Percentiles rank a stretch among this genome's conserved stretches.
Evolutionary conservation across 371 early-diverging fungal species (phyloP).

Genomic region (Mortierella polycephala): DNA sequence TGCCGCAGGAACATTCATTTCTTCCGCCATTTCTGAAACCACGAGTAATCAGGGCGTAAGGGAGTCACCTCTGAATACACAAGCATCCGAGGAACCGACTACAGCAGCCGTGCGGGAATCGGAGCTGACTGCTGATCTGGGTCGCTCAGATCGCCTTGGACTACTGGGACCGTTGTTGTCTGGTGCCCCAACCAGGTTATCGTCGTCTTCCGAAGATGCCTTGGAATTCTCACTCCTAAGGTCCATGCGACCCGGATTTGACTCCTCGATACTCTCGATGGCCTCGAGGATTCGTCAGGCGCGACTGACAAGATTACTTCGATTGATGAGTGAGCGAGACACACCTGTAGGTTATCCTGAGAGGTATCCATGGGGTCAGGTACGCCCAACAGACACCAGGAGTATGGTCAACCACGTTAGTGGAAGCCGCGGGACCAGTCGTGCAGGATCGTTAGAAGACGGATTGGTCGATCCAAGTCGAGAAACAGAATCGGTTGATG

Average conservation of each 20-base stretch:
- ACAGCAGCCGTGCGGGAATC: neutral
- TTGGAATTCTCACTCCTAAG: constrained; percentile 17
- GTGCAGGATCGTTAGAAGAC: constrained; percentile 34
- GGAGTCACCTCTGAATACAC: neutral
- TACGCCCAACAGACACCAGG: constrained; percentile 20
- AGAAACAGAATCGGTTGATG: constrained; percentile 11
- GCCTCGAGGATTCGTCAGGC: constrained; percentile 41
- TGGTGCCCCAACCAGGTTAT: constrained; percentile 11
- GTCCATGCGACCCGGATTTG: constrained; percentile 23
- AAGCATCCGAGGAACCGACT: neutral
- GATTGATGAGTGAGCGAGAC: constrained; percentile 30
- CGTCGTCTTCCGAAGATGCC: neutral
- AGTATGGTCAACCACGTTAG: constrained; percentile 45
- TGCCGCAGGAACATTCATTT: neutral
- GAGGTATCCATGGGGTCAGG: constrained; percentile 12
- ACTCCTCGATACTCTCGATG: constrained; percentile 36
- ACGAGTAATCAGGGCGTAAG: neutral
- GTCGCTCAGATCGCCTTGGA: constrained; percentile 25
- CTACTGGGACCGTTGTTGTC: constrained; percentile 40
- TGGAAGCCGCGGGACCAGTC: constrained; percentile 35
- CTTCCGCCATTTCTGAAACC: neutral
- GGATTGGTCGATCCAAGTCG: constrained; percentile 10
- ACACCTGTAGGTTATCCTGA: constrained; percentile 14
- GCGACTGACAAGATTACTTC: constrained; percentile 21
- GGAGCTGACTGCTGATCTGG: neutral